phyloP scores from a whole-genome alignment of 345 rosid genomes.

The Schrenkiella parvula region DNA sequence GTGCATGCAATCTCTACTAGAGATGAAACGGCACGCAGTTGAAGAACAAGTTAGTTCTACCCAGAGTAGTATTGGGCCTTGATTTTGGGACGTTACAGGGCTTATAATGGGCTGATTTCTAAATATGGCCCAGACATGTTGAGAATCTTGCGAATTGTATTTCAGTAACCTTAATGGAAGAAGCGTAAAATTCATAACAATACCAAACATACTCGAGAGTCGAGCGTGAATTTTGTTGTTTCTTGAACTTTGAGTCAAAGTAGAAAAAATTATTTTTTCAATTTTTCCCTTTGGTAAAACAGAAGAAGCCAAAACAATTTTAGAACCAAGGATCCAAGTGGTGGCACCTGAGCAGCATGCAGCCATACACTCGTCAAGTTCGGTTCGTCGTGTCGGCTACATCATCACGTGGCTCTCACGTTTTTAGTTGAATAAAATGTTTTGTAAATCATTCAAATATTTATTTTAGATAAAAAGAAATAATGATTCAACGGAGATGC shows the following conservation, averaged over 20 bases:
- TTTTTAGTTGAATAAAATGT: not conserved
- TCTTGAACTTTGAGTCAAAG: no score
- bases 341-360: conserved; percentile 25
- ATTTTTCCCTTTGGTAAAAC: not conserved
- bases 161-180: not conserved
- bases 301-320: not conserved
- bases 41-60: not conserved
- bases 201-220: not conserved
- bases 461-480: no score
- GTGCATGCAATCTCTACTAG: no score
- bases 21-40: conserved; percentile 16
- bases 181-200: not conserved
- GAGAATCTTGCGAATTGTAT: not conserved
- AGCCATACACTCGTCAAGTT: conserved; percentile 23
- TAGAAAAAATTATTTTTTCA: no score
- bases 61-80: not conserved
- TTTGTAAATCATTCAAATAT: no score
- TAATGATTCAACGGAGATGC: not conserved
- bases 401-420: conserved; percentile 15
- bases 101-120: not conserved
- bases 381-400: conserved; percentile 22
- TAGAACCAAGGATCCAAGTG: not conserved
- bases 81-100: no score
- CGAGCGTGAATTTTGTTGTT: no score
- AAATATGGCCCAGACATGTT: not conserved